These are phyloP conservation scores for Chenopodium quinoa DNA, from an alignment of 148 eudicot genomes.

Conservation along the genomic window DNA sequence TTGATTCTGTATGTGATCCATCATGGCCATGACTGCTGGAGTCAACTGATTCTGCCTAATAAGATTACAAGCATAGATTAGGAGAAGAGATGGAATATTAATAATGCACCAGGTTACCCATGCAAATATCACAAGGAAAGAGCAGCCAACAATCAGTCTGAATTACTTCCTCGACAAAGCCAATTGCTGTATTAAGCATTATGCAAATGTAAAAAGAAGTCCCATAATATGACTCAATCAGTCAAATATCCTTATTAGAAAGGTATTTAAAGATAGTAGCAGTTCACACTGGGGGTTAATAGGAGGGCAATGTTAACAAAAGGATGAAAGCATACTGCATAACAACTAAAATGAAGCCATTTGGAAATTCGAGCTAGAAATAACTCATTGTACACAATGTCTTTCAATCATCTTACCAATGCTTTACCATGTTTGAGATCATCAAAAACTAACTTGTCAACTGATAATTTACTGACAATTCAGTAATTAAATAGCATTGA, in stretches of 20 bases:
- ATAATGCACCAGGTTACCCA: not conserved
- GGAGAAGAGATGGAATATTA: not conserved
- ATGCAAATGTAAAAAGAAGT: not conserved
- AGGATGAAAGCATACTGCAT: not conserved
- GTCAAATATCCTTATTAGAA: not conserved
- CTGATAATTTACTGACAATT: not conserved
- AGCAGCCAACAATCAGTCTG: not conserved
- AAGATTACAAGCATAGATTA: constrained; percentile 20
- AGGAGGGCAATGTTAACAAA: not conserved
- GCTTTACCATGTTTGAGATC: not conserved
- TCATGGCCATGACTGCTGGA: constrained; percentile 35
- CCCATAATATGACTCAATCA: not conserved
- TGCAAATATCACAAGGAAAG: not conserved
- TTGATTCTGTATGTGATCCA: constrained; percentile 35
- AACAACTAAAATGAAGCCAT: not conserved
- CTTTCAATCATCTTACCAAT: not conserved
- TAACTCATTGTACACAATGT: not conserved
- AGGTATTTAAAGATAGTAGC: not conserved
- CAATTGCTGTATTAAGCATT: not conserved
- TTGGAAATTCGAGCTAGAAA: not conserved
- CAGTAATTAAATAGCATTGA: not conserved
- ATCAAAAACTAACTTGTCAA: not conserved
- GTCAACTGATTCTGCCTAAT: constrained; percentile 53
- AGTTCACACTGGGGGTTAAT: not conserved
- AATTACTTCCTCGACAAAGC: not conserved